Conservation (phyloP, 306 rosid species). For the Senna siamea region DNA sequence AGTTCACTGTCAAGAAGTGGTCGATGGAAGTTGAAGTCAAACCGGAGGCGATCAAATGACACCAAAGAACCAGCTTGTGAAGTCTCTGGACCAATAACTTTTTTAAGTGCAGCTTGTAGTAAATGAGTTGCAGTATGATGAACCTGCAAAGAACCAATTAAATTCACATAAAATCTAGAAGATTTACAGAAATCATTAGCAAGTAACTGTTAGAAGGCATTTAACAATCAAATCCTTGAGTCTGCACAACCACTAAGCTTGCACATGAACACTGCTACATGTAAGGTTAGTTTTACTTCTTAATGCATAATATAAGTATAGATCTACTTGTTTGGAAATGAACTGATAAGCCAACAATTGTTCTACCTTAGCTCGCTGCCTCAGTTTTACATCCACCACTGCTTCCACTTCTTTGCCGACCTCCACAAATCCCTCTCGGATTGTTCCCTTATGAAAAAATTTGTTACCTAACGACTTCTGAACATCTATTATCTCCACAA, state of each 20-base stretch:
- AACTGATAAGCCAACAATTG: slow-evolving; percentile 27
- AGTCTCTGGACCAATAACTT: slow-evolving; percentile 82
- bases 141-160: slow-evolving; percentile 59
- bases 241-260: slow-evolving; percentile 28
- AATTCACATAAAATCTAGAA: slow-evolving; percentile 36
- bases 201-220: background rate
- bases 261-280: slow-evolving; percentile 28
- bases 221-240: slow-evolving; percentile 14
- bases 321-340: slow-evolving; percentile 23
- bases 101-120: slow-evolving; percentile 90
- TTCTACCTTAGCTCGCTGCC: slow-evolving; percentile 89
- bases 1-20: slow-evolving; percentile 74
- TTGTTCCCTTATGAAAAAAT: slow-evolving; percentile 89
- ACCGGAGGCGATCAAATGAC: slow-evolving; percentile 91
- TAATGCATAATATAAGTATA: slow-evolving; percentile 1
- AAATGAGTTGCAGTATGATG: slow-evolving; percentile 99
- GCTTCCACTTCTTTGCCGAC: slow-evolving; percentile 96
- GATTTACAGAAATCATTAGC: background rate
- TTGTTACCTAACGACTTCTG: slow-evolving; percentile 83
- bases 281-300: slow-evolving; percentile 11
- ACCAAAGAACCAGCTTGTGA: slow-evolving; percentile 99
- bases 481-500: slow-evolving; percentile 85
- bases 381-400: slow-evolving; percentile 73
- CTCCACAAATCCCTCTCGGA: slow-evolving; percentile 80
- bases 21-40: slow-evolving; percentile 92